Base-by-base conservation (phyloP, 352 stramenopile genomes). In the Phytophthora aleatoria region DNA sequence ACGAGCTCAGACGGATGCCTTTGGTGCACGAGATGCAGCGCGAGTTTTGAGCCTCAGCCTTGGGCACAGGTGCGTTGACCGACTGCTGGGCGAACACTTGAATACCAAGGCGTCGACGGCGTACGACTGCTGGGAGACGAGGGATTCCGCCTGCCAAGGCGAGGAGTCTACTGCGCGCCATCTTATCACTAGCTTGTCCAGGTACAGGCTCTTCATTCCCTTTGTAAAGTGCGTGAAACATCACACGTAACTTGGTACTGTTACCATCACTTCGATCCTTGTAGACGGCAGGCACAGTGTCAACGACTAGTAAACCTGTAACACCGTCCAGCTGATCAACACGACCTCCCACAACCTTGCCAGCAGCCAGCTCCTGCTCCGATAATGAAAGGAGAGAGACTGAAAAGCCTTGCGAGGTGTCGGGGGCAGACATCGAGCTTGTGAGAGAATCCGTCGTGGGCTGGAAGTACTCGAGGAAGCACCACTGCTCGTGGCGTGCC, bases 11-110 rank as follows among this genome's bases (percentile, higher is more conserved):
- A 15, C 64, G 65, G 27, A 87, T 52, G 1, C 64, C 64, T 49
- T 80, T 82, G 1, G 77, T 85, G 45, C 77, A 87, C 51, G 73
- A 73, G 30, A 77, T 77, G 38, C 78, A 87, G 35, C 61, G 57
- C 12, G 63, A 55, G 41, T 83, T 86, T 41, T 68, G 69, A 33
- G 39, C 52, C 30, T 70, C 42, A 1, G 26, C 47, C 27, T 70
- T 59, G 6, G 45, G 39, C 1, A 43, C 10, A n/a, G 45, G 9
- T 3, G 45, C 47, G 9, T 9, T 53, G 3, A 61, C 50, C 1
- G 61, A 61, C 12, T 59, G n/a, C 5, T 50, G 38, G 3, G 71
- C 65, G 28, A 80, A 70, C 27, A 77, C 65, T 61, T 85, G 73
- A 0, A 26, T 52, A 1, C 70, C 71, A 3, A 87, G 61, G 6